These are phyloP conservation scores for Akebia trifoliata DNA, from an alignment of 164 flowering plant genomes.

Conservation along the genomic window DNA sequence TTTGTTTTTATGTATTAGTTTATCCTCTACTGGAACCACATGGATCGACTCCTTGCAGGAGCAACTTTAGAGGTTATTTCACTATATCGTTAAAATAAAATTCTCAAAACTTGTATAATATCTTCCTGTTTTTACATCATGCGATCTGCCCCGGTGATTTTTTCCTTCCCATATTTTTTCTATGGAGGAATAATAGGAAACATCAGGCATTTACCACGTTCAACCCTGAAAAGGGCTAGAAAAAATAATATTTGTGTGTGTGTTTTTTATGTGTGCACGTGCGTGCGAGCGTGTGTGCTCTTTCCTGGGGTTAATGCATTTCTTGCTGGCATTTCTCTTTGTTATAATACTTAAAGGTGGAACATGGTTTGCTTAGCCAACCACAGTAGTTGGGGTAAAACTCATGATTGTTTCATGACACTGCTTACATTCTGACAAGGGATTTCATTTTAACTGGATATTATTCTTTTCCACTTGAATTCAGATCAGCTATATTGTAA, in stretches of 20 bases:
- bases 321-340: too few species aligned
- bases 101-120: neutral
- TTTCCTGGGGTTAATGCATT: too few species aligned
- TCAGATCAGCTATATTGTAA: slow-evolving; percentile 98
- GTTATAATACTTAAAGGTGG: too few species aligned
- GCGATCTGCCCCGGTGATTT: too few species aligned
- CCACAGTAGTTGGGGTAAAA: neutral
- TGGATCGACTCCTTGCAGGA: neutral
- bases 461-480: slow-evolving; percentile 16
- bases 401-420: neutral
- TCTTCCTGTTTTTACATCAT: neutral
- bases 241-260: too few species aligned
- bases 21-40: neutral
- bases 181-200: too few species aligned
- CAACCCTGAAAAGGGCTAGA: too few species aligned
- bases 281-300: too few species aligned
- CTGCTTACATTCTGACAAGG: neutral
- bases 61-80: neutral
- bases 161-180: too few species aligned
- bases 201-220: too few species aligned
- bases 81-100: too few species aligned
- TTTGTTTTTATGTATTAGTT: neutral
- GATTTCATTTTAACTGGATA: neutral
- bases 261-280: too few species aligned
- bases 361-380: neutral